phyloP scores from a whole-genome alignment of 345 rosid species.

The Lepidium didymum region DNA sequence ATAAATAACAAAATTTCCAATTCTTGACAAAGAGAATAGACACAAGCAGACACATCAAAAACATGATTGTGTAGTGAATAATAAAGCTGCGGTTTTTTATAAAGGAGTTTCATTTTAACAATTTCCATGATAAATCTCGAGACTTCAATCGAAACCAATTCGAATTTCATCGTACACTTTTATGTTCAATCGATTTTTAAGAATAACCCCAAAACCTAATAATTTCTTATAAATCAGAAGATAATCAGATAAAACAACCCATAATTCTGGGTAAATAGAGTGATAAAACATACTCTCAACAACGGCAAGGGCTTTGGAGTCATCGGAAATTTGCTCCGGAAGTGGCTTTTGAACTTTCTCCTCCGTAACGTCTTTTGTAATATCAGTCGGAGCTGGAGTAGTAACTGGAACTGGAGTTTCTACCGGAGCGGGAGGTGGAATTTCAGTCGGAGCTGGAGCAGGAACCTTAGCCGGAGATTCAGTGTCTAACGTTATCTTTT shows the following conservation, averaged over 20 bases:
- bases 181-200: not conserved
- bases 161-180: not conserved
- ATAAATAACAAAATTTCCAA: not conserved
- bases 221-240: not conserved
- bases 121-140: not conserved
- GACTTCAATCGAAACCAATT: not conserved
- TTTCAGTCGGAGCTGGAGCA: not conserved
- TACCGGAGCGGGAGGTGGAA: not conserved
- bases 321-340: slow-evolving; percentile 33
- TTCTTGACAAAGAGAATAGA: not conserved
- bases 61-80: not conserved
- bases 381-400: slow-evolving; percentile 19
- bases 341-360: slow-evolving; percentile 28
- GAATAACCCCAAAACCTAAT: not conserved
- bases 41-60: not conserved
- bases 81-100: not conserved
- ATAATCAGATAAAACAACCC: not conserved
- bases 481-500: not conserved
- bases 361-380: slow-evolving; percentile 16
- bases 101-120: not conserved
- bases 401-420: not conserved
- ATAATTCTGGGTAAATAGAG: not conserved
- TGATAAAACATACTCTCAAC: slow-evolving; percentile 48
- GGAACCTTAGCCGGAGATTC: slow-evolving; percentile 39
- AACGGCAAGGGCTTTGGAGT: slow-evolving; percentile 50